A percentile compares a stretch with the other conserved stretches of the same genome.
phyloP scores from a whole-genome alignment of 768 basidiomycete species.

The Podaxis sp. region DNA sequence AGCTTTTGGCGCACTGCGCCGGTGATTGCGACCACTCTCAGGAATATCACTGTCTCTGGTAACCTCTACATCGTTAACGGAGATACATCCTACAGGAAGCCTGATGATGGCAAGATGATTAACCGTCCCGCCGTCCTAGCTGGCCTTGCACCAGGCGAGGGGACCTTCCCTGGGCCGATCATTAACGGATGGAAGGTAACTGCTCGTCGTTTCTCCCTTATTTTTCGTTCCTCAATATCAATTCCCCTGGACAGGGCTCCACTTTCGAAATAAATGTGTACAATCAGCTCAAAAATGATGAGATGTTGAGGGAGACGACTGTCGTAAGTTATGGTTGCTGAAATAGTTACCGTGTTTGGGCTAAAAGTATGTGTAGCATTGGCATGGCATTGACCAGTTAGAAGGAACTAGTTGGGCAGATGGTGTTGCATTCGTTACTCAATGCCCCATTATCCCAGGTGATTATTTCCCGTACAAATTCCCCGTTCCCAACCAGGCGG shows the following conservation, averaged over 20 bases:
- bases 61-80: neutral
- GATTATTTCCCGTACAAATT: slow-evolving; percentile 41
- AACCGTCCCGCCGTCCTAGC: slow-evolving; percentile 5
- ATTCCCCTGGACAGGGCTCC: slow-evolving; percentile 25
- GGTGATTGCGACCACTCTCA: neutral
- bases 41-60: neutral
- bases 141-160: neutral
- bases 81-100: neutral
- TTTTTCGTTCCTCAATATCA: neutral
- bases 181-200: slow-evolving; percentile 25
- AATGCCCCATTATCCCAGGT: slow-evolving; percentile 39
- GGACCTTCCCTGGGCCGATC: slow-evolving; percentile 23
- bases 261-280: slow-evolving; percentile 44
- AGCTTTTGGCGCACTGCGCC: neutral
- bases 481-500: slow-evolving; percentile 32
- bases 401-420: slow-evolving; percentile 35
- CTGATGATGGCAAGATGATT: neutral
- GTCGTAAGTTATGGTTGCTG: slow-evolving; percentile 33
- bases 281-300: slow-evolving; percentile 39
- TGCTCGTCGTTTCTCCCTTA: neutral
- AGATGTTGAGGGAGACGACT: slow-evolving; percentile 46
- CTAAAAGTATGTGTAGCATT: slow-evolving; percentile 31
- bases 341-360: neutral
- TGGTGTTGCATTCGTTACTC: slow-evolving; percentile 35
- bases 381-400: slow-evolving; percentile 39